A percentile compares a stretch with the other conserved stretches of the same genome.
These are phyloP conservation scores for Fusarium bactridioides DNA, from an alignment of 2,329 filamentous ascomycete genomes.

Conservation along the genomic window DNA sequence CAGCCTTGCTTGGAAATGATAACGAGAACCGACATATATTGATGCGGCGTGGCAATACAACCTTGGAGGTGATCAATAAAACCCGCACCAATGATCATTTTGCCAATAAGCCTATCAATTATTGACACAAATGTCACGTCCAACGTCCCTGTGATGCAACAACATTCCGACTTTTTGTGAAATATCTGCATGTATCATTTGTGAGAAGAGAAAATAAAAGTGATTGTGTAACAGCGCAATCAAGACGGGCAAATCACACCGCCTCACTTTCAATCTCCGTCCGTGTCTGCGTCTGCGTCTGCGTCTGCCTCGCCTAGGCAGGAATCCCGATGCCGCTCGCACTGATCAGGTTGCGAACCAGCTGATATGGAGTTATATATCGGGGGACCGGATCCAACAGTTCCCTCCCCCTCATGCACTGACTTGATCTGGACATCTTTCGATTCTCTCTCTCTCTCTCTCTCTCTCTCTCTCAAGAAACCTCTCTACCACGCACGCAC, in stretches of 20 bases:
- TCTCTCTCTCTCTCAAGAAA: not conserved
- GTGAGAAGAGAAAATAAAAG: not conserved
- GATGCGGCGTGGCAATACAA: not conserved
- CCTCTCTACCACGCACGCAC: not conserved
- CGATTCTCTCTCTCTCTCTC: not conserved
- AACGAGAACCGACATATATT: not conserved
- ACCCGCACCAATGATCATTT: not conserved
- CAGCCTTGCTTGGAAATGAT: not conserved
- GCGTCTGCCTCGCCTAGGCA: conserved; percentile 27
- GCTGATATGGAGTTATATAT: conserved; percentile 28
- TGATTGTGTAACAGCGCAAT: conserved; percentile 16
- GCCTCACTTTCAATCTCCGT: conserved; percentile 10
- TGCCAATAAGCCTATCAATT: not conserved
- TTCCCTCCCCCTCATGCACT: conserved; percentile 8
- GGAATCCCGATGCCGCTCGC: conserved; percentile 1
- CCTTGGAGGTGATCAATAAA: not conserved
- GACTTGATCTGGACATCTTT: not conserved
- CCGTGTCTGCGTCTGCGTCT: not conserved
- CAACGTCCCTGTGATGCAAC: not conserved
- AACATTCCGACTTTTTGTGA: not conserved
- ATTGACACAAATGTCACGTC: not conserved
- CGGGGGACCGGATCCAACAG: not conserved
- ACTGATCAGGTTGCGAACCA: conserved; percentile 29
- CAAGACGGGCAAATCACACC: conserved; percentile 19
- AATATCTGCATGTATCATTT: conserved; percentile 7